Evolutionary conservation across 1,139 yeast species (phyloP), one percentile per base, ranked within the genome.

Genomic region (Suhomyces guaymorum): DNA sequence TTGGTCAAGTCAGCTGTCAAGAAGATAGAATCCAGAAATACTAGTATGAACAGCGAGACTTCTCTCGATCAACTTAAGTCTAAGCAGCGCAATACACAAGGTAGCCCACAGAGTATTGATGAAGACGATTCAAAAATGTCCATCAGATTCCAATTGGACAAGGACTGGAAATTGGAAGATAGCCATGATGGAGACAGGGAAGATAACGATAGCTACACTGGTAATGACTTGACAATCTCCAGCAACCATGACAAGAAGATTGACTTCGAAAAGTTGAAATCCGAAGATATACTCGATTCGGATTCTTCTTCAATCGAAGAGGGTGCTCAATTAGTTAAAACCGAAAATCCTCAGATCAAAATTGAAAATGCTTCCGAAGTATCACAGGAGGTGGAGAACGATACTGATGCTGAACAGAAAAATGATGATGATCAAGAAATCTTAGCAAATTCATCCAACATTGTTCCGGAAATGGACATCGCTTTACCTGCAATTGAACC

Each of bases 131-230:
- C 57, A 7, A 54, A 49, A 31, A 54, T 59, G 48, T 58, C 68
- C 10, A 54, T 66, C 13, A 46, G 67, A 29, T 65, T 63, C 43
- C 64, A 65, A 28, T 53, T 62, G 37, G 70, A 65, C 37, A 51
- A 59, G 24, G 67, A 59, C 26, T 67, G 73, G 73, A 66, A 63
- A 44, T 54, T 63, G 29, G 72, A 66, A 40, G 68, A 66, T 33
- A 65, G 71, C 33, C 59, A 66, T 37, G 73, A 68, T 46, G 74
- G 73, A 11, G 74, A 68, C 32, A 52, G 57, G 26, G 74, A 68
- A 45, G 74, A 68, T 39, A 68, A 68, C 42, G 69, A 62, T 33
- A 64, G 59, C 12, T 42, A 38, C 26, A 57, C 65, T 5, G 46
- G 54, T 30, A 55, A 54, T 30, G 62, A 59, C 21, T 36, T 41